These are phyloP conservation scores for Boletus fagicola DNA, from an alignment of 768 basidiomycete species.

Conservation along the genomic window DNA sequence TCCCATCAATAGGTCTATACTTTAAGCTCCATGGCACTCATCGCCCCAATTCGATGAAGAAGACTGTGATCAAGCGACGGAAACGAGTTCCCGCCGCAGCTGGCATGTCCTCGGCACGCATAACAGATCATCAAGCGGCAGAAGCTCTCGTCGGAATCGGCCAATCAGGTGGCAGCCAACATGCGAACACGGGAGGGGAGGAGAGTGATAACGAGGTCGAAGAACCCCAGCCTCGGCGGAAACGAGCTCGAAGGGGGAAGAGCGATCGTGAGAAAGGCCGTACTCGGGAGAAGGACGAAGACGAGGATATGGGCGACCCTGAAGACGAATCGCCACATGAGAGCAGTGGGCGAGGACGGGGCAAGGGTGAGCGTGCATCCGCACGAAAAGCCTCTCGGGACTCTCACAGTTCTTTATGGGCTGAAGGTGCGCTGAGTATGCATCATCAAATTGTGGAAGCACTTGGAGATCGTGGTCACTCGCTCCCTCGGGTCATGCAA, in stretches of 20 bases:
- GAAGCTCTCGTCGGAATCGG: slow-evolving; percentile 86
- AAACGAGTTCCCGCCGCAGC: slow-evolving; percentile 93
- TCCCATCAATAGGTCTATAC: slow-evolving; percentile 71
- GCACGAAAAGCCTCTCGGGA: slow-evolving; percentile 36
- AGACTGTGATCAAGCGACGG: slow-evolving; percentile 96
- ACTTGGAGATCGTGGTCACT: slow-evolving; percentile 34
- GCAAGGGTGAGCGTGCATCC: slow-evolving; percentile 40
- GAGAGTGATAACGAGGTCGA: slow-evolving; percentile 42
- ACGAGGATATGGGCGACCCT: slow-evolving; percentile 50
- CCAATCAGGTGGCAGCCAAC: slow-evolving; percentile 41
- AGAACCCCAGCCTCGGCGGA: slow-evolving; percentile 56
- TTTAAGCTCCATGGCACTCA: slow-evolving; percentile 98
- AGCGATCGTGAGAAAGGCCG: slow-evolving; percentile 39
- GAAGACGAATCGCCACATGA: slow-evolving; percentile 34
- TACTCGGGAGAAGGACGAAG: slow-evolving; percentile 40
- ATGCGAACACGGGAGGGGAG: slow-evolving; percentile 37
- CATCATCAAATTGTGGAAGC: slow-evolving; percentile 36
- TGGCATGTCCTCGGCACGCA: slow-evolving; percentile 43
- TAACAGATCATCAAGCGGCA: slow-evolving; percentile 86
- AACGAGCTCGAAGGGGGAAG: slow-evolving; percentile 47
- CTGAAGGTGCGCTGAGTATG: slow-evolving; percentile 36
- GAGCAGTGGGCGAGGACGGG: slow-evolving; percentile 31
- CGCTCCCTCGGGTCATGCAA: slow-evolving; percentile 33
- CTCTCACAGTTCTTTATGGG: slow-evolving; percentile 33
- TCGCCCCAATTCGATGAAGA: slow-evolving; percentile 98